Conservation (phyloP, 2,329 filamentous ascomycete genomes). For the Ophiosphaerella herpotricha region DNA sequence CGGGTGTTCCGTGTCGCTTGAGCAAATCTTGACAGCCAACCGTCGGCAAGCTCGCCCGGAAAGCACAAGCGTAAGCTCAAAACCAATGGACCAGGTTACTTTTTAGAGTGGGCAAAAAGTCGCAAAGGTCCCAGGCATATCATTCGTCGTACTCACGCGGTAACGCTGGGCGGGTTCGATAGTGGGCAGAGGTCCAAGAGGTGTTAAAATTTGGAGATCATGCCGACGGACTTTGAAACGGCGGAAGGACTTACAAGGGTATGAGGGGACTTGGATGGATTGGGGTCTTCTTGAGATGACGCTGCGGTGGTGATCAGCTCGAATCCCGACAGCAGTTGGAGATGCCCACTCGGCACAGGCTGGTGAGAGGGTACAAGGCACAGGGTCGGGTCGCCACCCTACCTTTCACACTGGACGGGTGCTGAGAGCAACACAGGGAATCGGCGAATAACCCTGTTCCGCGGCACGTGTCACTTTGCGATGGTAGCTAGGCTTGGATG, state of each 20-base stretch:
- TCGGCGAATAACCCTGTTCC: conserved; percentile 19
- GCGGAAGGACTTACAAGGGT: conserved; percentile 12
- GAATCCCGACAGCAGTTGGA: conserved; percentile 25
- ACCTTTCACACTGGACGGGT: conserved; percentile 28
- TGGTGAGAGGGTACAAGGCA: conserved; percentile 26
- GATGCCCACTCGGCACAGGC: conserved; percentile 20
- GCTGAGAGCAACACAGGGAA: conserved; percentile 20
- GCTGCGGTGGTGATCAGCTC: conserved; percentile 37
- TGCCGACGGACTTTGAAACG: conserved; percentile 20
- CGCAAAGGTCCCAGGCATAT: neutral
- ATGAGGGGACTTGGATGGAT: conserved; percentile 15
- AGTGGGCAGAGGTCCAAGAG: conserved; percentile 2
- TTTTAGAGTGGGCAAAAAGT: neutral
- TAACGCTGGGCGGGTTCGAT: neutral
- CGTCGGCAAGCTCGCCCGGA: conserved; percentile 13
- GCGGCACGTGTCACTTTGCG: conserved; percentile 27
- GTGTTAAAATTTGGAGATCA: conserved; percentile 11
- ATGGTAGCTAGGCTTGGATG: conserved; percentile 13
- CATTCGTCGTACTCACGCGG: neutral
- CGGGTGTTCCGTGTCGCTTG: conserved; percentile 34
- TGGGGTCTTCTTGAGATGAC: conserved; percentile 25
- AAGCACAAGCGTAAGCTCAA: conserved; percentile 16
- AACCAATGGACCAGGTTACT: neutral
- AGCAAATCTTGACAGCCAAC: conserved; percentile 25
- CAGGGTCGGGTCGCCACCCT: conserved; percentile 35